phyloP scores from a whole-genome alignment of 129 eudicot genomes.

The Kitagawia praeruptora region DNA sequence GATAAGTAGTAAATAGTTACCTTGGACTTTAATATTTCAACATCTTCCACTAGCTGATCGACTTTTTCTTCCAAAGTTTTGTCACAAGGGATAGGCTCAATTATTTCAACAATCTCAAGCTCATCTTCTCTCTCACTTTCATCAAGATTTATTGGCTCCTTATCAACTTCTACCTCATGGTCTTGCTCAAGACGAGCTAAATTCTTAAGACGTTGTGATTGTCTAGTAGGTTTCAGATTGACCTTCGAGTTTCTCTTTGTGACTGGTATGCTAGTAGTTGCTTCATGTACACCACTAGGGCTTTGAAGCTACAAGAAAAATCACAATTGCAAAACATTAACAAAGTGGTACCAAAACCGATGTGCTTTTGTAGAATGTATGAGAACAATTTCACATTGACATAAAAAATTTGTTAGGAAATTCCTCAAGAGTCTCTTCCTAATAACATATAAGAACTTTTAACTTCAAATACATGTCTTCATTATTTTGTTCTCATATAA shows the following conservation, averaged over 20 bases:
- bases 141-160: slow-evolving; percentile 9
- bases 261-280: background rate
- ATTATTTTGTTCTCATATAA: background rate
- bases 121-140: slow-evolving; percentile 7
- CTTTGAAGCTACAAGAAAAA: background rate
- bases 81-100: background rate
- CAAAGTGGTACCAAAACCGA: background rate
- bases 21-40: slow-evolving; percentile 19
- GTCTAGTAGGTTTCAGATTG: background rate
- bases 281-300: background rate
- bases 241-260: background rate
- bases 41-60: slow-evolving; percentile 6
- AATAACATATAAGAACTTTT: background rate
- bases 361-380: background rate
- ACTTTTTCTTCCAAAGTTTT: slow-evolving; percentile 18
- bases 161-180: background rate
- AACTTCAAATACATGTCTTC: background rate
- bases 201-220: background rate
- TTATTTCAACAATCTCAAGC: background rate
- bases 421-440: background rate
- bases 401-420: background rate
- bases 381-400: background rate
- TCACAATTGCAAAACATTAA: background rate
- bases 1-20: background rate
- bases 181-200: background rate